phyloP scores from a whole-genome alignment of 176 grass and related monocot genomes.

The Zoysia japonica region DNA sequence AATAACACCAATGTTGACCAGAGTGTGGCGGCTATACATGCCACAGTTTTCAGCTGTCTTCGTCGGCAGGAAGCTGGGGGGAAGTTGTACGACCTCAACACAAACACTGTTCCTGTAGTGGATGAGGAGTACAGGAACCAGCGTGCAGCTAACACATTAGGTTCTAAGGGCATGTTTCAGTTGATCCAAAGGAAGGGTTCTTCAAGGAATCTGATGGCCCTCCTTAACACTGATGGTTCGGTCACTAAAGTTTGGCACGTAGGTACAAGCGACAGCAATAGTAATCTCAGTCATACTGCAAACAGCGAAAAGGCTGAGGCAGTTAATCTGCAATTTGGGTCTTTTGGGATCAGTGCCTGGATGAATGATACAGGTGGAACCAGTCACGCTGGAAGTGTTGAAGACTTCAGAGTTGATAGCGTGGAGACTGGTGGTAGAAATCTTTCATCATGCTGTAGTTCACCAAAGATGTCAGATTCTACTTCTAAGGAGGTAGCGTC shows the following conservation, averaged over 20 bases:
- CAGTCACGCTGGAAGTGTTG: conserved; percentile 71
- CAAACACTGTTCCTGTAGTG: conserved; percentile 71
- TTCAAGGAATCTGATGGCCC: conserved; percentile 82
- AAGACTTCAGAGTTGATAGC: conserved; percentile 63
- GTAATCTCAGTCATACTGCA: conserved; percentile 21
- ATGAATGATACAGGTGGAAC: conserved; percentile 65
- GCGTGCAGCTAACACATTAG: conserved; percentile 80
- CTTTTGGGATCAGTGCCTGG: conserved; percentile 90
- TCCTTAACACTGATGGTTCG: conserved; percentile 83
- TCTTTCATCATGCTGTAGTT: conserved; percentile 74
- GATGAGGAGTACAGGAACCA: conserved; percentile 83
- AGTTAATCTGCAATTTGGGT: conserved; percentile 88
- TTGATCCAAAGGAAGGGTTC: conserved; percentile 88
- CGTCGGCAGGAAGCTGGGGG: conserved; percentile 64
- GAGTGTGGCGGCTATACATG: conserved; percentile 83
- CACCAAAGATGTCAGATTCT: conserved; percentile 70
- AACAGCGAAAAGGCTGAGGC: conserved; percentile 50
- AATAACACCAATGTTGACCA: conserved; percentile 97
- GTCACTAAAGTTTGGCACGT: conserved; percentile 92
- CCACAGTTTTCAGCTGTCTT: conserved; percentile 88
- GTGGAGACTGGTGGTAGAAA: conserved; percentile 46
- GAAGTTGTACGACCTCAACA: conserved; percentile 67
- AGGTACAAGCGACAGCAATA: conserved; percentile 36
- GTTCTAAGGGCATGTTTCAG: conserved; percentile 93
- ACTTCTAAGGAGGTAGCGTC: conserved; percentile 78